phyloP scores from a whole-genome alignment of 2,329 filamentous ascomycete genomes.

The Monilinia fructigena region DNA sequence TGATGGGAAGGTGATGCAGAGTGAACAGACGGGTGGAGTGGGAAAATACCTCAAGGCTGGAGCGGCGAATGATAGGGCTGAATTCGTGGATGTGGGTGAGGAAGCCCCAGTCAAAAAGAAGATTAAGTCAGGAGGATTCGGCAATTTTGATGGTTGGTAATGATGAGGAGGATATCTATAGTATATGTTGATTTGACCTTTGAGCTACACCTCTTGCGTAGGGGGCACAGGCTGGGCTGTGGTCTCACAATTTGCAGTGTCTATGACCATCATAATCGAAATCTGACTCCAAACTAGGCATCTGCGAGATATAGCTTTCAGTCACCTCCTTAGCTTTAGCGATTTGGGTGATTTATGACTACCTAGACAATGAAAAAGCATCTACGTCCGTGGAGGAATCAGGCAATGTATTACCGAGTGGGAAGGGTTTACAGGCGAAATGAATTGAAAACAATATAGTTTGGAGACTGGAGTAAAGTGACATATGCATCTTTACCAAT shows the following conservation, averaged over 20 bases:
- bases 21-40: slow-evolving; percentile 48
- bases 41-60: slow-evolving; percentile 81
- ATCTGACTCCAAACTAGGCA: neutral
- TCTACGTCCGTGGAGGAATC: neutral
- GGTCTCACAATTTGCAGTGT: neutral
- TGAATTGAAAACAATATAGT: neutral
- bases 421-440: neutral
- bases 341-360: neutral
- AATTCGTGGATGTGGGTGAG: slow-evolving; percentile 60
- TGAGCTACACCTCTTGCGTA: neutral
- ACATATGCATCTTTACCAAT: neutral
- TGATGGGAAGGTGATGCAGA: slow-evolving; percentile 57
- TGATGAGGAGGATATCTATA: neutral
- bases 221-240: neutral
- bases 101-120: slow-evolving; percentile 80
- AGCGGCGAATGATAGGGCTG: slow-evolving; percentile 41
- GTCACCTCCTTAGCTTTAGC: neutral
- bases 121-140: slow-evolving; percentile 75
- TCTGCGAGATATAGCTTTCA: neutral
- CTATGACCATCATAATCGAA: neutral
- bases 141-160: slow-evolving; percentile 91
- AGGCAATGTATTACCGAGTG: neutral
- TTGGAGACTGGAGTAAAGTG: neutral
- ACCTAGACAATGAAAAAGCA: neutral
- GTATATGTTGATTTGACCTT: neutral